Percentiles rank a stretch among this genome's conserved stretches.
Evolutionary conservation across 495 filamentous ascomycete genomes (phyloP).

Genomic region (Podospora pseudocomata): DNA sequence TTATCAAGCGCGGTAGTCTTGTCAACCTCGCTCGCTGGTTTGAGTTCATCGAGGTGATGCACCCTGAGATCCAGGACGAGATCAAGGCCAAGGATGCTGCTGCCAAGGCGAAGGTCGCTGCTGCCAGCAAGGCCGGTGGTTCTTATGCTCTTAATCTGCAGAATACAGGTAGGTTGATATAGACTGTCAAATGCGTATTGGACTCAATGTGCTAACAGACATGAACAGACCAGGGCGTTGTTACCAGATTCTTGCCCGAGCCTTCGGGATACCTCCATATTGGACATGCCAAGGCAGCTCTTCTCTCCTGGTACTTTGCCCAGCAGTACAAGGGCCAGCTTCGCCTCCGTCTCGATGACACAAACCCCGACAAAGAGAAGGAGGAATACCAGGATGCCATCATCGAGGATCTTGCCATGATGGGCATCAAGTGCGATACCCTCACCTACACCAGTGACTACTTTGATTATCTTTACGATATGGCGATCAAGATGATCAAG

Average conservation of each 20-base stretch:
- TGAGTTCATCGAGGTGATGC: slow-evolving; percentile 73
- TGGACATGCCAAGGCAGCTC: slow-evolving; percentile 87
- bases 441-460: slow-evolving; percentile 83
- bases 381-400: slow-evolving; percentile 89
- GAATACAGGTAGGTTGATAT: slow-evolving; percentile 46
- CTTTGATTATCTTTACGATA: slow-evolving; percentile 82
- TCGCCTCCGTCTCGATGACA: slow-evolving; percentile 85
- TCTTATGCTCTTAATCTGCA: slow-evolving; percentile 88
- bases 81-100: slow-evolving; percentile 56
- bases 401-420: slow-evolving; percentile 74
- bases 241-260: slow-evolving; percentile 93
- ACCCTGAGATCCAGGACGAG: slow-evolving; percentile 61
- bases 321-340: slow-evolving; percentile 82
- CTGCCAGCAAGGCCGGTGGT: slow-evolving; percentile 74
- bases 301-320: slow-evolving; percentile 92
- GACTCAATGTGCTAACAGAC: background rate
- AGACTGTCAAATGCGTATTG: background rate
- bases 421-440: slow-evolving; percentile 81
- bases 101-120: slow-evolving; percentile 66
- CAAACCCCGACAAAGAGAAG: slow-evolving; percentile 91
- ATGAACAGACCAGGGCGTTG: slow-evolving; percentile 70
- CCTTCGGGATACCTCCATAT: slow-evolving; percentile 95
- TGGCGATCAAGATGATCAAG: slow-evolving; percentile 74
- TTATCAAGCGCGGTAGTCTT: slow-evolving; percentile 72
- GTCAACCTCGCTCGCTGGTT: slow-evolving; percentile 87